Percentiles rank a stretch among this genome's conserved stretches.
phyloP scores from a whole-genome alignment of 441 rosid species.

The Euphorbia corollata region DNA sequence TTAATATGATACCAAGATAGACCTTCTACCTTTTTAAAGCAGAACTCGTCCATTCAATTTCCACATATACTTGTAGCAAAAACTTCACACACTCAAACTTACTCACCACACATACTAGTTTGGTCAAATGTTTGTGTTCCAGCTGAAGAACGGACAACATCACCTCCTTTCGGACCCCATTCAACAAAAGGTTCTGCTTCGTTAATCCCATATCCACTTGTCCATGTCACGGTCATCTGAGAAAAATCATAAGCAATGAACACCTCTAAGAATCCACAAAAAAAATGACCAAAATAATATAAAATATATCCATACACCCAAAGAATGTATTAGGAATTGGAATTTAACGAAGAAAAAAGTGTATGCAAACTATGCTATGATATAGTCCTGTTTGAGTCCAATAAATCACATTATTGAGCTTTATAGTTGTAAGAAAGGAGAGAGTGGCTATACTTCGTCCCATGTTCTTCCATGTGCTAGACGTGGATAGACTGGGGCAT shows the following conservation, averaged over 20 bases:
- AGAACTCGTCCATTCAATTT: background rate
- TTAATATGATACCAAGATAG: background rate
- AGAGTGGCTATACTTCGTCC: slow-evolving; percentile 52
- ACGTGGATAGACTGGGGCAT: slow-evolving; percentile 77
- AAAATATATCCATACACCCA: background rate
- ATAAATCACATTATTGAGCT: background rate
- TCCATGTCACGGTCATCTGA: slow-evolving; percentile 92
- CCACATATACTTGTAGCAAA: background rate
- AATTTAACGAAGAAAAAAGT: background rate
- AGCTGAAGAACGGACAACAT: slow-evolving; percentile 46
- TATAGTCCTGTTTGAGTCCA: background rate
- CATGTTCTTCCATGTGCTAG: slow-evolving; percentile 72
- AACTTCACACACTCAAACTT: slow-evolving; percentile 19
- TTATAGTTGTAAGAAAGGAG: background rate
- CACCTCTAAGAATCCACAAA: background rate
- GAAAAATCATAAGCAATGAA: slow-evolving; percentile 8
- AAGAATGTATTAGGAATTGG: background rate
- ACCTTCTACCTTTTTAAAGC: slow-evolving; percentile 35
- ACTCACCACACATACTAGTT: slow-evolving; percentile 67
- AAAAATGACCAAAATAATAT: background rate
- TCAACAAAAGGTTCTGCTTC: slow-evolving; percentile 71
- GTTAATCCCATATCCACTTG: slow-evolving; percentile 66
- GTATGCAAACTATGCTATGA: slow-evolving; percentile 5
- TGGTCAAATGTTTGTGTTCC: slow-evolving; percentile 61
- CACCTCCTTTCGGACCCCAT: slow-evolving; percentile 59